Base-by-base conservation (phyloP, 148 eudicot genomes). In the Silene latifolia region DNA sequence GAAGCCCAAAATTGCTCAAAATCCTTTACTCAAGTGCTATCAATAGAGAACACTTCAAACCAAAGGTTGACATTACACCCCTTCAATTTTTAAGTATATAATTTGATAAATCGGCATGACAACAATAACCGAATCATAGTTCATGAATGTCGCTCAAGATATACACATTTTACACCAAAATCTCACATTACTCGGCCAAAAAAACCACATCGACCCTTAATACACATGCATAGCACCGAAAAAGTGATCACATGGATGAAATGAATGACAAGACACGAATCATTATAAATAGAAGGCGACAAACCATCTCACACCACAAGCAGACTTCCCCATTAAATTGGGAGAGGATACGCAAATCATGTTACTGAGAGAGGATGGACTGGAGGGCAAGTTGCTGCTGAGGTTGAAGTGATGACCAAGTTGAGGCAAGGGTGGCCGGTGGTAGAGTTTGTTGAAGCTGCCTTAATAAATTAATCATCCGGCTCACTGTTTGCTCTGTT, bases 371-470 rank as follows among this genome's bases (percentile, higher is more conserved):
- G 72, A 83, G 83, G 18, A 83, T 83, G 13, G 86, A 71, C 69
- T 80, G 86, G 42, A 83, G 81, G 35, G 81, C 86, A 18, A 77
- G 78, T 62, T 74, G 83, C 51, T 80, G 81, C 72, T 83, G 86
- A 12, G 86, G 86, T 74, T 74, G 83, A 35, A 83, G 75, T 67
- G 86, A 83, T n/a, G 86, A 83, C 86, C 81, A 80, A 17, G 86
- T 75, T 4, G 82, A 75, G 35, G 83, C 83, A 18, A 85, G 71
- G 35, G 81, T 77, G n/a, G 83, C 69, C 7, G 88, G 88, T 69
- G 83, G 81, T 35, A 82, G 69, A 0, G 81, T 85, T 65, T 80
- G 87, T 69, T 80, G 87, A 63, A 85, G 83, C 71, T 80, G 85
- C 72, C 81, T 82, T 79, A 85, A 75, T 21, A 80, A 70, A 64